phyloP scores from a whole-genome alignment of 495 filamentous ascomycete genomes.

The Talaromyces ruber region DNA sequence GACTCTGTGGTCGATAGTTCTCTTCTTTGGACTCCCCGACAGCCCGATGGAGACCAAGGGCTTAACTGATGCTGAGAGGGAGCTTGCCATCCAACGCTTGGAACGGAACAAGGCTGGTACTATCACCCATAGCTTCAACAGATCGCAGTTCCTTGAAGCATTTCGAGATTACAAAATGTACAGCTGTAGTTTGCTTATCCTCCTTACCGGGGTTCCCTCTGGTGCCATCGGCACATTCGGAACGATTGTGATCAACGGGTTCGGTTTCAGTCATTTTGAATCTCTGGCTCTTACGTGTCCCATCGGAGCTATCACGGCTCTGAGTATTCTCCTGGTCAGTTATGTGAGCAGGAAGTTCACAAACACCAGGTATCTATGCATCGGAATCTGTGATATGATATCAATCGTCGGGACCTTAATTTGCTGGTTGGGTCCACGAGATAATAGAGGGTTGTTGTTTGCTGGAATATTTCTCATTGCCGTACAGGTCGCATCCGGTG shows the following conservation, averaged over 20 bases:
- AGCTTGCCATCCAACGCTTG: conserved; percentile 41
- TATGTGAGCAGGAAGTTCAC: neutral
- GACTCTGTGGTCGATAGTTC: conserved; percentile 22
- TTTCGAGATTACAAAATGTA: conserved; percentile 29
- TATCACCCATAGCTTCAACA: conserved; percentile 42
- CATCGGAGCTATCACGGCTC: neutral
- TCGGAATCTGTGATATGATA: neutral
- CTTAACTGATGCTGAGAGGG: conserved; percentile 27
- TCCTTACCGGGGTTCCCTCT: neutral
- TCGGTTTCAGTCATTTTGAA: conserved; percentile 28
- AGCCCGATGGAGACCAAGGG: conserved; percentile 34
- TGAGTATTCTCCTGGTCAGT: neutral
- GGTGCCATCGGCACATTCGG: neutral
- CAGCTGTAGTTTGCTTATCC: neutral
- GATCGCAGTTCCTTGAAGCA: conserved; percentile 36
- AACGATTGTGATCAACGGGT: conserved; percentile 29
- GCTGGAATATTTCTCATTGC: neutral
- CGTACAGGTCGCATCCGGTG: neutral
- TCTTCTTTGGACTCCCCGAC: conserved; percentile 37
- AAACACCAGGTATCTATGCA: neutral
- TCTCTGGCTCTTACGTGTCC: conserved; percentile 11
- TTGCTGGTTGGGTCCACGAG: neutral
- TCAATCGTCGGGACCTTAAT: neutral
- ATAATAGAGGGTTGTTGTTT: neutral
- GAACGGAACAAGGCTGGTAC: conserved; percentile 43